phyloP scores from a whole-genome alignment of 148 eudicot genomes.

The Beta vulgaris region DNA sequence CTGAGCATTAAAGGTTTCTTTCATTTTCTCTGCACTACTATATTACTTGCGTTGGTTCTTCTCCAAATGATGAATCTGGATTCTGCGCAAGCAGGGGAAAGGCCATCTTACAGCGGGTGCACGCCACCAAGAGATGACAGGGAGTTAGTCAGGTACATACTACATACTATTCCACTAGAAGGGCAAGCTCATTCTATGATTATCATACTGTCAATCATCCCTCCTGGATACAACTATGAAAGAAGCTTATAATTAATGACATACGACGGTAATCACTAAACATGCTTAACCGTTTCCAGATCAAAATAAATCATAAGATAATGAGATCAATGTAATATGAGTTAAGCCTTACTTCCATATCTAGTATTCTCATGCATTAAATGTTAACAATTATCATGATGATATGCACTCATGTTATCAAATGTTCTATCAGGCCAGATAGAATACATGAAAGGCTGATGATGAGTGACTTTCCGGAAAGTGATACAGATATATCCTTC shows the following conservation, averaged over 20 bases:
- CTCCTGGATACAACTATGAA: background rate
- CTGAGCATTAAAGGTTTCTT: slow-evolving; percentile 40
- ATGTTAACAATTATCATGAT: background rate
- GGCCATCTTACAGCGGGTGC: slow-evolving; percentile 26
- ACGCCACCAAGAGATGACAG: slow-evolving; percentile 20
- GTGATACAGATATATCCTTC: slow-evolving; percentile 73
- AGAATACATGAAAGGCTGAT: slow-evolving; percentile 32
- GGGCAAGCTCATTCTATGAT: background rate
- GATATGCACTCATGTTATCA: slow-evolving; percentile 34
- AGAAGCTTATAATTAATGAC: background rate
- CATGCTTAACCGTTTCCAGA: background rate
- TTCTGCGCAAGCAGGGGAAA: slow-evolving; percentile 40
- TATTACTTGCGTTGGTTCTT: slow-evolving; percentile 6
- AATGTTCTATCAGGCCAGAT: slow-evolving; percentile 46
- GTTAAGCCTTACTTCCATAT: background rate
- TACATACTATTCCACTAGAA: too few species aligned
- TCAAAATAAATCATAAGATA: background rate
- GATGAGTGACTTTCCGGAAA: slow-evolving; percentile 48
- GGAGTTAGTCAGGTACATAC: slow-evolving; percentile 26
- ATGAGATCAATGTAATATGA: background rate
- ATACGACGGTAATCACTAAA: background rate
- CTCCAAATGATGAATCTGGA: slow-evolving; percentile 13
- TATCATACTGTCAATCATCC: background rate
- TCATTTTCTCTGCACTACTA: background rate
- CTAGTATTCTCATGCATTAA: background rate